Evolutionary conservation across 2,329 filamentous ascomycete species (phyloP), one percentile per base, ranked within the genome.

Genomic region (Dactylonectria estremocensis): DNA sequence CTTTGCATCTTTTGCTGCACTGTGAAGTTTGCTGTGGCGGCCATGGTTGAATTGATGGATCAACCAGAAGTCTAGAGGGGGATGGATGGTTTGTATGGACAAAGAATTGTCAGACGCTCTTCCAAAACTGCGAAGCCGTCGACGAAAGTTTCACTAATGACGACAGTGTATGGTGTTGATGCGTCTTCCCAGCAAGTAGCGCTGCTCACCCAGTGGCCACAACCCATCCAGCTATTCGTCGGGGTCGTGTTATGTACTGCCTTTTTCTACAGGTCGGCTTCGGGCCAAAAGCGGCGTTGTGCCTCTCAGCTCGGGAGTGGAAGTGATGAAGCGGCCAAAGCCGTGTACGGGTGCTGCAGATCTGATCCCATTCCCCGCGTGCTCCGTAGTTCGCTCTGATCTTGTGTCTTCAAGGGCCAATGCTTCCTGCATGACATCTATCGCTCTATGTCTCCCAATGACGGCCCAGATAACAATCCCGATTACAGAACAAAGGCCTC

Each of bases 1-100:
- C 69, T 60, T 20, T 71, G 67, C 11, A 67, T 61, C 37, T 46
- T 50, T 56, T 71, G 53, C 49, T 69, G 67, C 24, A 71, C 43
- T 4, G 45, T 45, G 31, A 64, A 68, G 2, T 59, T 50, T 43
- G 7, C 45, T 11, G 52, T 37, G n/a, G 56, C 63, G 18, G 57
- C 52, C 63, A 66, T 66, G 50, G 18, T 54, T 35, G 31, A 28
- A 48, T 35, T 63, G 33, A 11, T 45, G 10, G 49, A 2, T 20
- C 14, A 13, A 50, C 24, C 24, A 11, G 49, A 11, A 33, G n/a
- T 33, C 6, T 8, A 43, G n/a, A 1, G 16, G 40, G 5, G 14
- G n/a, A n/a, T n/a, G 16, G 16, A 18, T 16, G 40, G n/a, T 28
- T 5, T 28, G 24, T 28, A 28, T 28, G 24, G 40, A n/a, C n/a